Conservation (phyloP, 257 asterid genomes). For the Solanum gracilifrons region DNA sequence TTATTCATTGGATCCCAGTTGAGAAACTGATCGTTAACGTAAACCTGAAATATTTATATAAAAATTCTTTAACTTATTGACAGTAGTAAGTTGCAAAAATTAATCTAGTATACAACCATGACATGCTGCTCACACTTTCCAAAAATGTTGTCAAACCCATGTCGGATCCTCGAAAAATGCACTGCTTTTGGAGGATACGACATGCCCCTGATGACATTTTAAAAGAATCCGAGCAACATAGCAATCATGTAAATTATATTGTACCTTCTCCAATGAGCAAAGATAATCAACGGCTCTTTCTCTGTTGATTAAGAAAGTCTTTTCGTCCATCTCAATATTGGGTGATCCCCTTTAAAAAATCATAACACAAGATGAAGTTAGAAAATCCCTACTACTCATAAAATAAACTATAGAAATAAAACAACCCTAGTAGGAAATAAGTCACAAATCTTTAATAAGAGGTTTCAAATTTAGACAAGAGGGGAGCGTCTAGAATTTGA, state of each 20-base stretch:
- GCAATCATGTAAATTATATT: background rate
- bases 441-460: too few species aligned
- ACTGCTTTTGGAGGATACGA: background rate
- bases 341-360: conserved; percentile 65
- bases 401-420: background rate
- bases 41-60: conserved; percentile 34
- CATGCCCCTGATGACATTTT: background rate
- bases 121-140: background rate
- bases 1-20: conserved; percentile 87
- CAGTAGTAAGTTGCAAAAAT: background rate
- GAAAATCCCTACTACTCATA: background rate
- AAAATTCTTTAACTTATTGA: background rate
- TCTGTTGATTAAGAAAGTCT: conserved; percentile 79
- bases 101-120: background rate
- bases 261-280: conserved; percentile 85
- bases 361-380: background rate
- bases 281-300: conserved; percentile 94
- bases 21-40: conserved; percentile 80
- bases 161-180: background rate
- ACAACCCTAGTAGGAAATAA: background rate
- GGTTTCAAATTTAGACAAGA: too few species aligned
- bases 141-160: too few species aligned
- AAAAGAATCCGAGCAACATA: too few species aligned
- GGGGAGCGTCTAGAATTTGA: background rate
- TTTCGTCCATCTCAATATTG: conserved; percentile 92